Conservation (phyloP, 148 eudicot genomes). For the Chenopodium quinoa region DNA sequence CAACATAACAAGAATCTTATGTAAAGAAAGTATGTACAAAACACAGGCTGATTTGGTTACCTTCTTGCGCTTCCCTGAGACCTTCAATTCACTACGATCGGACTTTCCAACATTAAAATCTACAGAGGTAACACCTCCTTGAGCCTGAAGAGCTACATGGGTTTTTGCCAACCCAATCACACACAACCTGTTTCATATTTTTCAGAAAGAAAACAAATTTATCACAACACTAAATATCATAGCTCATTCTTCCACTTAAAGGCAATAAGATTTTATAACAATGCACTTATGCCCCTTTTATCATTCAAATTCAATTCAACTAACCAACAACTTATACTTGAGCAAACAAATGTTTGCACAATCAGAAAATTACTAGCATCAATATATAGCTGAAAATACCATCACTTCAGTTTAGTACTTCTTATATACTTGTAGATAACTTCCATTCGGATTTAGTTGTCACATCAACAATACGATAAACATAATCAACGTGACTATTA, state of each 20-base stretch:
- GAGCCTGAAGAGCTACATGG: constrained; percentile 68
- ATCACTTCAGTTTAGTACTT: no score
- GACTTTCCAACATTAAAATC: constrained; percentile 95
- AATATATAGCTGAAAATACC: no score
- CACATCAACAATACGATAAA: background rate
- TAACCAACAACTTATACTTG: background rate
- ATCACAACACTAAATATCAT: background rate
- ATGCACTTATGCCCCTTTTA: background rate
- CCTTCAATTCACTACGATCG: constrained; percentile 78
- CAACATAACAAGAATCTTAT: background rate
- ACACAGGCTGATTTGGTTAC: constrained; percentile 29
- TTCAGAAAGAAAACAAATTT: background rate
- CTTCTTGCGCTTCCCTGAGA: constrained; percentile 89
- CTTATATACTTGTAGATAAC: no score
- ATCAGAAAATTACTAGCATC: no score
- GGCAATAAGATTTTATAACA: background rate
- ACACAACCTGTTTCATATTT: constrained; percentile 50
- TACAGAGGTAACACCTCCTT: constrained; percentile 70
- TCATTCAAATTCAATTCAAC: background rate
- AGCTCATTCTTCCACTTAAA: background rate
- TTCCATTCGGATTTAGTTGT: background rate
- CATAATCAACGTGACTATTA: background rate
- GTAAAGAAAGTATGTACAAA: background rate
- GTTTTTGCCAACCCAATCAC: constrained; percentile 80
- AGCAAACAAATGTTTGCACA: no score